Percentiles rank a stretch among this genome's conserved stretches.
Conservation (phyloP, 495 filamentous ascomycete species). For the Xylaria grammica region DNA sequence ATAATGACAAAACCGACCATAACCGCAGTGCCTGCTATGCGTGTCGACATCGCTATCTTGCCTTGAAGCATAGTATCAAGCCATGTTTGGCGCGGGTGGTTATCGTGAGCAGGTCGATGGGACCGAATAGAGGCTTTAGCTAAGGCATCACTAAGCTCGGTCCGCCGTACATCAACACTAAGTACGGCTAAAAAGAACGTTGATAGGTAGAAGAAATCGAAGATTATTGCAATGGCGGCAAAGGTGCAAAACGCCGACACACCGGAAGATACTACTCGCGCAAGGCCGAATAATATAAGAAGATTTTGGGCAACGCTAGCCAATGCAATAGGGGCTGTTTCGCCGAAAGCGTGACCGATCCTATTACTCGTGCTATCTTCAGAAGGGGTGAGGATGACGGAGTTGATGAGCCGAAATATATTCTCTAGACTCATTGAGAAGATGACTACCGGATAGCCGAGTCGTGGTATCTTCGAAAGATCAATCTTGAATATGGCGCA, state of each 20-base stretch:
- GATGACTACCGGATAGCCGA: constrained; percentile 72
- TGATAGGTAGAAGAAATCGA: constrained; percentile 72
- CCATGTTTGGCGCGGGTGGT: constrained; percentile 49
- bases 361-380: constrained; percentile 62
- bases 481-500: constrained; percentile 66
- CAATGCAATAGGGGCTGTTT: constrained; percentile 68
- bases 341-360: constrained; percentile 69
- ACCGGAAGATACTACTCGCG: constrained; percentile 61
- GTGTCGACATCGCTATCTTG: constrained; percentile 59
- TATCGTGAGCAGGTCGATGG: constrained; percentile 31
- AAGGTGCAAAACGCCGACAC: constrained; percentile 73
- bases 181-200: constrained; percentile 77
- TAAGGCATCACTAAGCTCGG: constrained; percentile 62
- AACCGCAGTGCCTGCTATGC: constrained; percentile 64
- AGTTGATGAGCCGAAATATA: constrained; percentile 73
- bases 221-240: constrained; percentile 67
- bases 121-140: constrained; percentile 49
- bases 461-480: constrained; percentile 62
- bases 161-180: constrained; percentile 72
- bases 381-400: constrained; percentile 67
- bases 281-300: constrained; percentile 60
- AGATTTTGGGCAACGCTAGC: constrained; percentile 66
- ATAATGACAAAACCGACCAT: constrained; percentile 65
- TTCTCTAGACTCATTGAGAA: constrained; percentile 74
- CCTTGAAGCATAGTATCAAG: constrained; percentile 53